Percentiles rank a stretch among this genome's conserved stretches.
Conservation (phyloP, 2,329 filamentous ascomycete genomes). For the Monilinia vaccinii-corymbosi region DNA sequence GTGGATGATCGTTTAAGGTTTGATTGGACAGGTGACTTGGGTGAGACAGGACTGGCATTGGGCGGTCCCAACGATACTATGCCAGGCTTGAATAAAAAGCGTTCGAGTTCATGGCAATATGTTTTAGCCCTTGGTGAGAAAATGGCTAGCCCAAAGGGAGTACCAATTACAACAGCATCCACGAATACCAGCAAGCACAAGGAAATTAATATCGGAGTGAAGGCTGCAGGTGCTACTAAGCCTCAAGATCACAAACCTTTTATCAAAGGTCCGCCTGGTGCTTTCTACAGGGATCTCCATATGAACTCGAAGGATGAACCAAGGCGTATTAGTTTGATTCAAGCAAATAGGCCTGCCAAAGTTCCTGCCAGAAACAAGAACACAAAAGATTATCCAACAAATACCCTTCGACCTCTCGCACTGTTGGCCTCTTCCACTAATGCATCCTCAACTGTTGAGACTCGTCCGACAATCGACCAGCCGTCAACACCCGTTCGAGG, state of each 20-base stretch:
- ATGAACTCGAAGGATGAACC: constrained; percentile 13
- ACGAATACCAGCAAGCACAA: not conserved
- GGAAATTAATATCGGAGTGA: not conserved
- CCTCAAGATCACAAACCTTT: constrained; percentile 12
- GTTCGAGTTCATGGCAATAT: constrained; percentile 18
- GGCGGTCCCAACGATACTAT: not conserved
- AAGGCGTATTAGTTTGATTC: constrained; percentile 2
- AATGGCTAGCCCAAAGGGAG: not conserved
- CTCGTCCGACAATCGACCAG: not conserved
- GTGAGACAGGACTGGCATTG: constrained; percentile 14
- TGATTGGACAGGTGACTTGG: constrained; percentile 17
- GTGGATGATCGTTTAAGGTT: constrained; percentile 3
- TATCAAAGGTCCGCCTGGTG: constrained; percentile 20
- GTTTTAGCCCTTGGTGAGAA: constrained; percentile 13
- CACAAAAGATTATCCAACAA: constrained; percentile 17
- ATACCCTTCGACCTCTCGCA: constrained; percentile 20
- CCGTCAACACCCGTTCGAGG: constrained; percentile 9
- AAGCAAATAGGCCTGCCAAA: constrained; percentile 7
- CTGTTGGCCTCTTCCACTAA: constrained; percentile 12
- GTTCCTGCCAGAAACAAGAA: not conserved
- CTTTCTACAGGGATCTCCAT: constrained; percentile 22
- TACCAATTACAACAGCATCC: not conserved
- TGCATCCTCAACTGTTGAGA: not conserved
- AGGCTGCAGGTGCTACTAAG: not conserved
- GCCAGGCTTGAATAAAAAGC: not conserved